Evolutionary conservation across 2,329 filamentous ascomycete genomes (phyloP), one percentile per base, ranked within the genome.

Genomic region (Xylaria sp.): DNA sequence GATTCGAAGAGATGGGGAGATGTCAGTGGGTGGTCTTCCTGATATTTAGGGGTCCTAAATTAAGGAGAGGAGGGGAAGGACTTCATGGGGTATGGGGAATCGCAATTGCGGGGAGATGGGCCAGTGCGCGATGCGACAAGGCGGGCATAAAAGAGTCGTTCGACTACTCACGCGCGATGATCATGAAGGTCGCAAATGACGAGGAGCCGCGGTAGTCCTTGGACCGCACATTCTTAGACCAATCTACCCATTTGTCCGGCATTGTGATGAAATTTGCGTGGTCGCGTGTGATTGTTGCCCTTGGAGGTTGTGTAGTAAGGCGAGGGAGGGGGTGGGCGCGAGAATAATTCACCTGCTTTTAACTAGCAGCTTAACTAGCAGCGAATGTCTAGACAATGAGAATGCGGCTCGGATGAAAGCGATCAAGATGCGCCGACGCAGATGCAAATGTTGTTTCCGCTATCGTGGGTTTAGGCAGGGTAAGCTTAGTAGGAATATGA

Each of bases 181-280:
- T 97, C 79, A 99, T 89, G 76, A 97, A 97, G 49, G 95, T 97
- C 78, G 94, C 93, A 77, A 99, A 99, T 52, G 92, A 92, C 72
- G 82, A 81, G 51, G 86, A 83, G 60, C 87, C 85, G 68, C 80
- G 80, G 72, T 87, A 87, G 77, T 84, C 78, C 71, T 79, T 80
- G 63, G 84, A 87, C 75, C 78, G 80, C 63, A 84, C 84, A 69
- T 79, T 86, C 79, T 87, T 87, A 69, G 79, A 79, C 78, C 80
- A 83, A 72, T 86, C 83, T 67, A 86, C 74, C 75, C 75, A 78
- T 67, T 74, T 74, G 37, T 74, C 72, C 35, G 72, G 55, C 73
- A 74, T 74, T 53, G 40, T 67, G 70, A 53, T 19, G 21, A 19
- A 9, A 9, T 31, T 31, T n/a, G n/a, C n/a, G 6, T 40, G 35